These are phyloP conservation scores for Trichoderma guizhouense DNA, from an alignment of 2,329 filamentous ascomycete species.

Conservation along the genomic window DNA sequence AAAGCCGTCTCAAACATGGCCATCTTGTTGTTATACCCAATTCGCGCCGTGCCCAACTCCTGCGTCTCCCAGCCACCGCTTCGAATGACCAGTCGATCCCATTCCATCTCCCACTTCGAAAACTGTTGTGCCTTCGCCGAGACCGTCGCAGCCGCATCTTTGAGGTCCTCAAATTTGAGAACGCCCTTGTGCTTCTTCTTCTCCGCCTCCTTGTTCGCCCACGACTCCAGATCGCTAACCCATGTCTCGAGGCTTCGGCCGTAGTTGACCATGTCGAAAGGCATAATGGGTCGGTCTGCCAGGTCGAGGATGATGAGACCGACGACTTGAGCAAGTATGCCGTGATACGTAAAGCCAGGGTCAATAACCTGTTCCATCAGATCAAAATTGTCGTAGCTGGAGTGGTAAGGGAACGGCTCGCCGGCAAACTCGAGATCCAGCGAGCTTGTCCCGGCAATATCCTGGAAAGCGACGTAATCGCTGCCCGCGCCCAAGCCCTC, in stretches of 20 bases:
- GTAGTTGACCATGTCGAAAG: slow-evolving; percentile 76
- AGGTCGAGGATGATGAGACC: slow-evolving; percentile 82
- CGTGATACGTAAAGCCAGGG: slow-evolving; percentile 78
- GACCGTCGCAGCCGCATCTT: slow-evolving; percentile 60
- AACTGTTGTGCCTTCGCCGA: slow-evolving; percentile 54
- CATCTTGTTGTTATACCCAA: slow-evolving; percentile 76
- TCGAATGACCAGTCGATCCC: slow-evolving; percentile 69
- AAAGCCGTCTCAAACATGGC: slow-evolving; percentile 77
- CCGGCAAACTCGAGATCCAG: slow-evolving; percentile 79
- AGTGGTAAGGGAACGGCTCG: slow-evolving; percentile 66
- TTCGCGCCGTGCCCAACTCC: slow-evolving; percentile 62
- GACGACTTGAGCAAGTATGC: slow-evolving; percentile 72
- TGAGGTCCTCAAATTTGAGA: slow-evolving; percentile 34
- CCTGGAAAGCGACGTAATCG: slow-evolving; percentile 87
- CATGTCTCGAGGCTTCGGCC: slow-evolving; percentile 62
- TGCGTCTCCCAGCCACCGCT: slow-evolving; percentile 74
- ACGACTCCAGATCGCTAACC: slow-evolving; percentile 63
- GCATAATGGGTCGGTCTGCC: slow-evolving; percentile 74
- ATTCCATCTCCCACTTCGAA: slow-evolving; percentile 70
- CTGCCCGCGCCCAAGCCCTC: slow-evolving; percentile 69
- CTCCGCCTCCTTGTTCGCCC: slow-evolving; percentile 54
- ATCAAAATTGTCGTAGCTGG: slow-evolving; percentile 85
- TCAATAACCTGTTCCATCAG: slow-evolving; percentile 81
- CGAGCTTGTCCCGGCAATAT: slow-evolving; percentile 83
- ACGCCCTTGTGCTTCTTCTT: slow-evolving; percentile 22